Conservation (phyloP, 2,329 filamentous ascomycete species). For the Nannizziopsis barbatae region DNA sequence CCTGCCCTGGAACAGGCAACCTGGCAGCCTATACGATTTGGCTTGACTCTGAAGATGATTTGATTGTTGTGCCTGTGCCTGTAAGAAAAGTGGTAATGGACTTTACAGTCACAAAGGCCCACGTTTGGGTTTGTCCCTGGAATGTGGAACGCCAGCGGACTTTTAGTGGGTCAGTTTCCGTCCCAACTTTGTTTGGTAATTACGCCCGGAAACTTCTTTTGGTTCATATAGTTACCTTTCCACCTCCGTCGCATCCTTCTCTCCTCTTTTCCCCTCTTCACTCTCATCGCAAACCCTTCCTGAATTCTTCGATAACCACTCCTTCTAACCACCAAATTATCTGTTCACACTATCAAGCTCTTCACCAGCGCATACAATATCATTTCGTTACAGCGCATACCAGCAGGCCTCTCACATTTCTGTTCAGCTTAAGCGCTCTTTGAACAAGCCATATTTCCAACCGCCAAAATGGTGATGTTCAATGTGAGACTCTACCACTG, state of each 20-base stretch:
- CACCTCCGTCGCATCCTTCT: background rate
- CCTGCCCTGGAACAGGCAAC: background rate
- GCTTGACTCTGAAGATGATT: background rate
- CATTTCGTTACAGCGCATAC: too few relatives aligned
- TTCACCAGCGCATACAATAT: too few relatives aligned
- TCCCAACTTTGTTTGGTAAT: slow-evolving; percentile 1
- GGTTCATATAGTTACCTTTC: background rate
- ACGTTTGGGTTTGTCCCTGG: background rate
- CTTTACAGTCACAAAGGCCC: background rate
- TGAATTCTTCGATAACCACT: background rate
- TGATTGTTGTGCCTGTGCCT: slow-evolving; percentile 1
- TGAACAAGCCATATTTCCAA: background rate
- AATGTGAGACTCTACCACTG: slow-evolving; percentile 1
- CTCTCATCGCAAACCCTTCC: background rate
- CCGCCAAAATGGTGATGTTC: slow-evolving; percentile 10
- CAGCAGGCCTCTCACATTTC: too few relatives aligned
- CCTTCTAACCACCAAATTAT: background rate
- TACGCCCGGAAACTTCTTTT: slow-evolving; percentile 3
- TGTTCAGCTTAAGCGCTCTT: background rate
- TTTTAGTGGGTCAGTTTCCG: background rate
- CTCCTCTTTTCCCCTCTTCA: background rate
- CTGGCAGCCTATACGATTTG: background rate
- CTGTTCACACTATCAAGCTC: background rate
- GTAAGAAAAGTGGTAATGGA: background rate
- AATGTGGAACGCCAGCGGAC: too few relatives aligned